A percentile compares a stretch with the other conserved stretches of the same genome.
Conservation (phyloP, 768 basidiomycete genomes). For the Gymnopilus junonius region DNA sequence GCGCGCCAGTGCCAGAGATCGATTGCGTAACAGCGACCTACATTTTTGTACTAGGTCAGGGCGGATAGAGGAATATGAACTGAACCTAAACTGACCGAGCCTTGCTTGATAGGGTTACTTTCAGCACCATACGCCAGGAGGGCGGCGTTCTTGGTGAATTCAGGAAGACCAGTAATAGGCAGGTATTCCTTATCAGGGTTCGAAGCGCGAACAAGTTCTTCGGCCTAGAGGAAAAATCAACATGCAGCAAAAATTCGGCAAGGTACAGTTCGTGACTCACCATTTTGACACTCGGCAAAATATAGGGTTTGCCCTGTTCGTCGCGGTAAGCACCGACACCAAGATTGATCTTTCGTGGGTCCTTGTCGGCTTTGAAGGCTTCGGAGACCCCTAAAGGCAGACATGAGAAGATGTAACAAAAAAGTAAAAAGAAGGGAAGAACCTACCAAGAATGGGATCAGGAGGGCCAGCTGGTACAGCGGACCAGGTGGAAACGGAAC, state of each 20-base stretch:
- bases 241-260: constrained; percentile 1
- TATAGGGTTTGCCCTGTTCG: constrained; percentile 92
- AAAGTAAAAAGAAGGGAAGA: constrained; percentile 11
- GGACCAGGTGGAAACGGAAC: constrained; percentile 76
- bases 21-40: constrained; percentile 90
- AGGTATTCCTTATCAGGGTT: constrained; percentile 94
- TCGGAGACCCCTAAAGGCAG: constrained; percentile 75
- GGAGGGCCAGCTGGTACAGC: constrained; percentile 87
- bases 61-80: neutral
- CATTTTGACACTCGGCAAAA: constrained; percentile 88
- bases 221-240: constrained; percentile 56
- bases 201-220: constrained; percentile 66
- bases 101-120: constrained; percentile 70
- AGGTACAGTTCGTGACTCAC: constrained; percentile 36
- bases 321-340: constrained; percentile 98
- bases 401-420: constrained; percentile 3
- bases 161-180: constrained; percentile 88
- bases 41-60: constrained; percentile 11
- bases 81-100: constrained; percentile 57
- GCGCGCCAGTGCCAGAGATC: constrained; percentile 97
- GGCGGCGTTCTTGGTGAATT: constrained; percentile 85
- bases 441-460: constrained; percentile 87
- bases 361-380: constrained; percentile 95
- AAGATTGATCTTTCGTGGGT: constrained; percentile 93
- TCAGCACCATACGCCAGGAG: constrained; percentile 91